phyloP scores from a whole-genome alignment of 768 basidiomycete species.

The Boletellus emodensis region DNA sequence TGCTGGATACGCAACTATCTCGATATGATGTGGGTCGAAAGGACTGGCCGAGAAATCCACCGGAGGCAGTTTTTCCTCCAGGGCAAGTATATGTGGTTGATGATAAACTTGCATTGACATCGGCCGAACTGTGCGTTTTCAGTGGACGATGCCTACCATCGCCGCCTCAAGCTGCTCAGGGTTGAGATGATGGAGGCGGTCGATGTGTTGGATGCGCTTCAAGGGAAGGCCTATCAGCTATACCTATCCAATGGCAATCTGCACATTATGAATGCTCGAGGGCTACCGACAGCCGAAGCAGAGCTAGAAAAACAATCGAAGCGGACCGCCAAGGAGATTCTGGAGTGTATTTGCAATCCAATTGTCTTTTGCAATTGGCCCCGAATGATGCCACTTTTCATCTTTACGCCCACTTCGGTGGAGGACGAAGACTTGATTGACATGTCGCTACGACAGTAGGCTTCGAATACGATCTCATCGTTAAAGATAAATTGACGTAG shows the following conservation, averaged over 20 bases:
- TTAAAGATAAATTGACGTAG: background rate
- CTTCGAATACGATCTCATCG: background rate
- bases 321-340: background rate
- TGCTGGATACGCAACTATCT: slow-evolving; percentile 27
- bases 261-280: background rate
- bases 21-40: slow-evolving; percentile 31
- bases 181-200: slow-evolving; percentile 27
- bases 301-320: background rate
- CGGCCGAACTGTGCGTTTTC: background rate
- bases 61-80: slow-evolving; percentile 30
- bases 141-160: slow-evolving; percentile 31
- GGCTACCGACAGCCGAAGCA: background rate
- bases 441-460: slow-evolving; percentile 11
- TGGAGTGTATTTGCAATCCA: background rate
- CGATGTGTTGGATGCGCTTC: slow-evolving; percentile 16
- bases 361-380: background rate
- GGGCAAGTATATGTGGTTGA: slow-evolving; percentile 13
- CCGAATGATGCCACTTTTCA: too few species aligned
- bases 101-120: background rate
- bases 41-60: slow-evolving; percentile 30
- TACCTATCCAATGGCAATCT: slow-evolving; percentile 5
- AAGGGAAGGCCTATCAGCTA: slow-evolving; percentile 16
- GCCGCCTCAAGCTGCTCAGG: slow-evolving; percentile 28
- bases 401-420: background rate
- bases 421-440: slow-evolving; percentile 18